These are phyloP conservation scores for Colletotrichum sp. DNA, from an alignment of 2,329 filamentous ascomycete species.

Conservation along the genomic window DNA sequence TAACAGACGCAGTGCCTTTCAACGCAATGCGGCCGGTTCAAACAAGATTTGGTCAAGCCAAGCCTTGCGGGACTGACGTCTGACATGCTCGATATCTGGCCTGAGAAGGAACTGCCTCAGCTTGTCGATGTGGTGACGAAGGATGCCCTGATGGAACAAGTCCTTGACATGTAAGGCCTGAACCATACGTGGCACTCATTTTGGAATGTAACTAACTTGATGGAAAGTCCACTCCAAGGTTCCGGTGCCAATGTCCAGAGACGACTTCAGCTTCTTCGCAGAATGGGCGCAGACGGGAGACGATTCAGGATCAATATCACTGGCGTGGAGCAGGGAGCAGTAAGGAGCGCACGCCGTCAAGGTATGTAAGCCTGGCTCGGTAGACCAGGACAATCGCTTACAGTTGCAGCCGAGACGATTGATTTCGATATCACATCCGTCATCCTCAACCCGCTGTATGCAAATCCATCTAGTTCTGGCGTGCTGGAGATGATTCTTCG, in stretches of 20 bases:
- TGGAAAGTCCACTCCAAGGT: constrained; percentile 10
- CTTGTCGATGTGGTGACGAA: constrained; percentile 34
- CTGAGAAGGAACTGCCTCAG: constrained; percentile 28
- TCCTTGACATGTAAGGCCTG: constrained; percentile 23
- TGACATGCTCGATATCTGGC: constrained; percentile 34
- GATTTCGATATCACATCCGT: constrained; percentile 34
- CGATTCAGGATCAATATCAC: constrained; percentile 28
- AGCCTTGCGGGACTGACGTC: constrained; percentile 16
- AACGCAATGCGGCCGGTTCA: constrained; percentile 27
- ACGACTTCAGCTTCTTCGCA: constrained; percentile 23
- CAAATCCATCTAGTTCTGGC: constrained; percentile 20
- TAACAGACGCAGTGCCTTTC: constrained; percentile 30
- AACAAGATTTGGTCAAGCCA: constrained; percentile 30
- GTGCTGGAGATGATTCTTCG: constrained; percentile 32
- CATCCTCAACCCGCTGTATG: constrained; percentile 32
- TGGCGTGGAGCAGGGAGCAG: constrained; percentile 11
- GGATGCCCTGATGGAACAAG: constrained; percentile 37
- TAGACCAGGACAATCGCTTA: not conserved
- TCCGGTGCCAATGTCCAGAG: constrained; percentile 12
- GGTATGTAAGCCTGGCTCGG: not conserved
- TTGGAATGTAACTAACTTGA: not conserved
- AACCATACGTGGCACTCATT: too few species aligned
- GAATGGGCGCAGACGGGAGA: constrained; percentile 28
- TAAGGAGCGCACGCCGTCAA: constrained; percentile 10
- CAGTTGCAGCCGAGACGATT: constrained; percentile 23